Evolutionary conservation across 1,139 yeast species (phyloP), one percentile per base, ranked within the genome.

Genomic region (Saccharomycopsis crataegensis): DNA sequence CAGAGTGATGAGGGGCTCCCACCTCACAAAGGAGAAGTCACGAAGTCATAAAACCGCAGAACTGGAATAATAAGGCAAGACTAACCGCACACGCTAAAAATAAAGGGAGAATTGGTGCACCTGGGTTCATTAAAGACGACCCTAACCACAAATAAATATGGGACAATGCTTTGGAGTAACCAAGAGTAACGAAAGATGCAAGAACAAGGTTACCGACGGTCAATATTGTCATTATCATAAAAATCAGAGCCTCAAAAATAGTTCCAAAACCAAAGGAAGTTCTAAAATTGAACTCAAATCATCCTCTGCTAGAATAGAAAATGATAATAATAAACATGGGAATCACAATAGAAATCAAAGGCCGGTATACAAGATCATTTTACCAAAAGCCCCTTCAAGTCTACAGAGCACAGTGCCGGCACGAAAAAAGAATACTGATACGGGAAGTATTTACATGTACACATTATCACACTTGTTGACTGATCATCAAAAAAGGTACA

Each of bases 101-200:
- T 11, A 36, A 11, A 36, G 3, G n/a, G 11, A 36, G n/a, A 36
- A 36, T 36, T 22, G 28, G 28, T 22, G 4, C 28, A 22, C 28
- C 28, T 4, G 28, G 28, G 28, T 22, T 22, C 28, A 22, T 22
- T 22, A 22, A 22, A 22, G 4, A 22, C 28, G 4, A 22, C 4
- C 28, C 28, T 22, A 4, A 28, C 11, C 3, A 9, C 49, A 37
- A 47, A 9, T 43, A 8, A 14, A 36, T 12, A 53, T 53, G 56
- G 17, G 49, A 17, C 57, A 54, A 43, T 54, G 57, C 36, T 37
- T 31, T n/a, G 57, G 57, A 16, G 47, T 34, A 22, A 56, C 57
- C 8, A 43, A 46, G 16, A 37, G 52, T 31, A 45, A 45, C 12
- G 34, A 6, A 33, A 38, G 56, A 38, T 54, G 57, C 38, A 54